Evolutionary conservation across 2,329 filamentous ascomycete species (phyloP).

Genomic region (Calonectria fujianensis): DNA sequence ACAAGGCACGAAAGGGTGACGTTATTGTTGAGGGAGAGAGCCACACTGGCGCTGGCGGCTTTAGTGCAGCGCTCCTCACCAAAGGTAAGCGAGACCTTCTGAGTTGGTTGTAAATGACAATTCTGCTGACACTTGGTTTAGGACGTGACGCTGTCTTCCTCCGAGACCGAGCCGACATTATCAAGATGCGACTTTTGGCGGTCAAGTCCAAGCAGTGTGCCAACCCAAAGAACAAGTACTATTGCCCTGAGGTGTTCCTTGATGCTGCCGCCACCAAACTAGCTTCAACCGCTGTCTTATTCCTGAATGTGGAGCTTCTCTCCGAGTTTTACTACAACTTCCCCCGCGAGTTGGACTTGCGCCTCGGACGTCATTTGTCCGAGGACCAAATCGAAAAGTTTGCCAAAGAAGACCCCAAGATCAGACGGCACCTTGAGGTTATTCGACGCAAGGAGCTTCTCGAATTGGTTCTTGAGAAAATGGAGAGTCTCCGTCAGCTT

Average conservation of each 20-base stretch:
- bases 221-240: conserved; percentile 90
- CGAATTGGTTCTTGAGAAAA: conserved; percentile 95
- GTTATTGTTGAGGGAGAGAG: conserved; percentile 89
- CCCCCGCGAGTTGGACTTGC: conserved; percentile 90
- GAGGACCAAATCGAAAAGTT: conserved; percentile 91
- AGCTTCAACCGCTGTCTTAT: conserved; percentile 94
- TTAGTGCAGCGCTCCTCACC: conserved; percentile 88
- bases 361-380: conserved; percentile 87
- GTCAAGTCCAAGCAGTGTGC: conserved; percentile 94
- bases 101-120: not conserved
- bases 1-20: conserved; percentile 91
- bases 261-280: conserved; percentile 97
- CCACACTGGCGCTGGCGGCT: conserved; percentile 91
- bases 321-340: conserved; percentile 99
- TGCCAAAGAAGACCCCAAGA: conserved; percentile 93
- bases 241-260: conserved; percentile 98
- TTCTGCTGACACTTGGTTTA: conserved; percentile 62
- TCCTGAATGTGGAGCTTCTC: conserved; percentile 96
- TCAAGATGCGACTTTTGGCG: conserved; percentile 92
- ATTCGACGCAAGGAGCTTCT: conserved; percentile 94
- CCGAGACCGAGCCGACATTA: conserved; percentile 90
- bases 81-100: conserved; percentile 76
- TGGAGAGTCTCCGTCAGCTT: conserved; percentile 90
- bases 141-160: conserved; percentile 96
- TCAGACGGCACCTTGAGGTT: conserved; percentile 91